phyloP scores from a whole-genome alignment of 352 stramenopile genomes.

The Pythium graminicola region DNA sequence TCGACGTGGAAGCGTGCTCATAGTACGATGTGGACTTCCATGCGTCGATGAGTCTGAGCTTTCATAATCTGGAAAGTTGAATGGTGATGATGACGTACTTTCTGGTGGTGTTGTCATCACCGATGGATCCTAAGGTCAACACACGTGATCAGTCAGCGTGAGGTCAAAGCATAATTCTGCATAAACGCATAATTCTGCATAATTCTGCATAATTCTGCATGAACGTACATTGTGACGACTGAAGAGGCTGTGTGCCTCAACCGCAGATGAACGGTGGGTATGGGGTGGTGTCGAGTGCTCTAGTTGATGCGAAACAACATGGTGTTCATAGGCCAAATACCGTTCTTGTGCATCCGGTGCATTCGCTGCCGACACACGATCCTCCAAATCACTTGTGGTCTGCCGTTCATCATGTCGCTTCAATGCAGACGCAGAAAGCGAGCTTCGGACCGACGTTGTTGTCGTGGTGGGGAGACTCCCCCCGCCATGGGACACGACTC shows the following conservation, averaged over 20 bases:
- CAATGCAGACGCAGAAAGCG: slow-evolving; percentile 15
- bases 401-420: slow-evolving; percentile 17
- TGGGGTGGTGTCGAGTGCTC: slow-evolving; percentile 9
- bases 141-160: neutral
- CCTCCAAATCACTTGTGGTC: neutral
- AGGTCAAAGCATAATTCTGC: neutral
- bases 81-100: slow-evolving; percentile 22
- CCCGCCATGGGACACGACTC: slow-evolving; percentile 4
- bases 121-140: slow-evolving; percentile 15
- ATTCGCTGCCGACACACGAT: slow-evolving; percentile 9
- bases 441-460: neutral
- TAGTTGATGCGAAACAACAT: neutral
- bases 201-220: neutral
- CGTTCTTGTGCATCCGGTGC: slow-evolving; percentile 13
- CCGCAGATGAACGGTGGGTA: slow-evolving; percentile 3
- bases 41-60: slow-evolving; percentile 12
- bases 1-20: slow-evolving; percentile 5
- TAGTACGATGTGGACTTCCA: neutral
- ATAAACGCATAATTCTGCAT: too few species aligned
- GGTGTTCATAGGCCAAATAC: slow-evolving; percentile 23
- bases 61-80: slow-evolving; percentile 22
- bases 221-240: slow-evolving; percentile 17
- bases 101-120: slow-evolving; percentile 17
- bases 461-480: neutral
- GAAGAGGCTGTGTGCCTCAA: slow-evolving; percentile 14